A percentile compares a stretch with the other conserved stretches of the same genome.
Conservation (phyloP, 768 basidiomycete species). For the Panaeolus papilionaceus region DNA sequence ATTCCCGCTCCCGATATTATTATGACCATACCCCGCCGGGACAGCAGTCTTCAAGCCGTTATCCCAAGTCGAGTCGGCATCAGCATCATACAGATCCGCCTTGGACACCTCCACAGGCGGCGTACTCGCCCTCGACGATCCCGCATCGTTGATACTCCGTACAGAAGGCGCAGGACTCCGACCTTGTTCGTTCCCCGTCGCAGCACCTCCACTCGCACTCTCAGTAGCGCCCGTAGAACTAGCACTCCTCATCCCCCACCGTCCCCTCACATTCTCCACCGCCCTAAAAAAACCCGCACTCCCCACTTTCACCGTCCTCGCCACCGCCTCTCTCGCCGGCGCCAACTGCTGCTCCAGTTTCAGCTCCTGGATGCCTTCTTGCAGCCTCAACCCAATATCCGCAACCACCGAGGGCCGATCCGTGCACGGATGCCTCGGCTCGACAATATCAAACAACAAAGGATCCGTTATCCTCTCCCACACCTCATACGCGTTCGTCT, state of each 20-base stretch:
- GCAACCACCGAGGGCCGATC: conserved; percentile 89
- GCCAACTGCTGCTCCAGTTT: conserved; percentile 94
- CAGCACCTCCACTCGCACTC: not conserved
- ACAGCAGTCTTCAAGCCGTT: not conserved
- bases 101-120: conserved; percentile 46
- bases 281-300: conserved; percentile 88
- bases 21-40: conserved; percentile 7
- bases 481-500: conserved; percentile 84
- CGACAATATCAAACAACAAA: conserved; percentile 92
- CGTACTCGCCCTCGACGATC: conserved; percentile 41
- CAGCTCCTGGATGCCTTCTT: conserved; percentile 94
- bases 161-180: conserved; percentile 5
- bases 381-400: conserved; percentile 90
- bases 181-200: not conserved
- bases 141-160: conserved; percentile 24
- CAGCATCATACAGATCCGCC: conserved; percentile 38
- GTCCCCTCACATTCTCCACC: conserved; percentile 84
- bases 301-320: conserved; percentile 73
- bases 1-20: conserved; percentile 17
- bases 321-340: conserved; percentile 89
- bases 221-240: conserved; percentile 21
- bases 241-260: conserved; percentile 57
- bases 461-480: conserved; percentile 95
- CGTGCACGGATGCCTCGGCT: conserved; percentile 96
- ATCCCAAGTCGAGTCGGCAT: not conserved